phyloP scores from a whole-genome alignment of 2,329 filamentous ascomycete species.

The Trichoderma atroviride region DNA sequence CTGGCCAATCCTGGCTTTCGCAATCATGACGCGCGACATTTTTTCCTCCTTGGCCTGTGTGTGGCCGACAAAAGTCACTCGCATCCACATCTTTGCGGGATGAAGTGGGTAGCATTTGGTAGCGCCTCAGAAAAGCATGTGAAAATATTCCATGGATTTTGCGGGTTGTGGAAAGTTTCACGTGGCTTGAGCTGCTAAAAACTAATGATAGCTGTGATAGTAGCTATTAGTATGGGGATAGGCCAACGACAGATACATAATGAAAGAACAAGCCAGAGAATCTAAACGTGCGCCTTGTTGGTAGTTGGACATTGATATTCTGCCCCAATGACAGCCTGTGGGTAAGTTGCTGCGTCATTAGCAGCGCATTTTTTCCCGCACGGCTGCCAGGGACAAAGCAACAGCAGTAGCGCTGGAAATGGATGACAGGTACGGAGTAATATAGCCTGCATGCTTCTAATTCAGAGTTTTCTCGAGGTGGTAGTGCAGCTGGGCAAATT shows the following conservation, averaged over 20 bases:
- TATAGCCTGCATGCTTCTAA: neutral
- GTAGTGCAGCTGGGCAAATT: neutral
- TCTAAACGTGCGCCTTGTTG: neutral
- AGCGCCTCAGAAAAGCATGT: slow-evolving; percentile 17
- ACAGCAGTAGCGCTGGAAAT: neutral
- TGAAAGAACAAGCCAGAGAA: neutral
- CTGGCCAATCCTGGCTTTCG: slow-evolving; percentile 10
- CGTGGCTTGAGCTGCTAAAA: neutral
- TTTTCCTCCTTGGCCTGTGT: neutral
- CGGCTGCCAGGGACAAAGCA: slow-evolving; percentile 9
- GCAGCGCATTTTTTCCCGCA: slow-evolving; percentile 2
- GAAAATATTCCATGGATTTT: slow-evolving; percentile 7
- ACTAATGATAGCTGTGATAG: neutral
- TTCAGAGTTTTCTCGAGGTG: neutral
- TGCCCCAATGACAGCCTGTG: neutral
- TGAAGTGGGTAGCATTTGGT: slow-evolving; percentile 13
- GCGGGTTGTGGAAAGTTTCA: neutral
- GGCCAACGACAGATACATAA: neutral
- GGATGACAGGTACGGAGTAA: neutral
- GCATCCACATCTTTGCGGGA: slow-evolving; percentile 5
- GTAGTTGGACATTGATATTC: neutral
- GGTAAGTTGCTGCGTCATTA: slow-evolving; percentile 5
- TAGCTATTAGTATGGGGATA: neutral
- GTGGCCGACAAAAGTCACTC: slow-evolving; percentile 9
- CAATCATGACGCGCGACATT: slow-evolving; percentile 22